A percentile compares a stretch with the other conserved stretches of the same genome.
Evolutionary conservation across 139 green algal species (phyloP).

Genomic region (Micromonas pusilla): DNA sequence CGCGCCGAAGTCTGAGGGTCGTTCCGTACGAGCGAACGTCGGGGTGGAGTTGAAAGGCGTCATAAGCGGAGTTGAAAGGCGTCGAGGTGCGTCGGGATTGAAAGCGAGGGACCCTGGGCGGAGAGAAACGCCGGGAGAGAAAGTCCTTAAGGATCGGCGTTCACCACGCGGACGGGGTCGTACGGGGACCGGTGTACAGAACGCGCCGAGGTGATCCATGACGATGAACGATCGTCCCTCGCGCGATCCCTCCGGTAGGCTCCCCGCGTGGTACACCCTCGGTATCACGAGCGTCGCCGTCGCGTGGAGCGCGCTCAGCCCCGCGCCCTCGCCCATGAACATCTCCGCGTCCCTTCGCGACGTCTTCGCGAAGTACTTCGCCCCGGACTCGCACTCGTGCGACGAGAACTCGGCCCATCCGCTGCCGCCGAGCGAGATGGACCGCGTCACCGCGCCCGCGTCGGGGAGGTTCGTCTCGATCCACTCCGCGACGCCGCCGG

Average conservation of each 20-base stretch:
- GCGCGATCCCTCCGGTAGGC: conserved; percentile 21
- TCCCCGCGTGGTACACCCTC: conserved; percentile 58
- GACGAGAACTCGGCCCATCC: conserved; percentile 55
- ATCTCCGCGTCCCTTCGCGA: conserved; percentile 50
- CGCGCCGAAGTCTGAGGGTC: conserved; percentile 59
- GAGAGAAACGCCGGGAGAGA: too few relatives aligned
- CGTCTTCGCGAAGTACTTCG: conserved; percentile 77
- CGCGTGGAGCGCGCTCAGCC: conserved; percentile 72
- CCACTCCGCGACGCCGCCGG: conserved; percentile 1
- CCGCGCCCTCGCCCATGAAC: conserved; percentile 79
- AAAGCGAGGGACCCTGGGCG: too few relatives aligned
- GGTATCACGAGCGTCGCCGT: conserved; percentile 55
- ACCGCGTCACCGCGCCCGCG: conserved; percentile 37
- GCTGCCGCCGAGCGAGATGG: conserved; percentile 40
- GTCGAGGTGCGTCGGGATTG: too few relatives aligned
- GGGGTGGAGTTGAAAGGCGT: too few relatives aligned
- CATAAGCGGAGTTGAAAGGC: too few relatives aligned
- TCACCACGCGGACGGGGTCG: too few relatives aligned
- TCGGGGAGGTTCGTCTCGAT: conserved; percentile 15
- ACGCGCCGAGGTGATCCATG: conserved; percentile 81
- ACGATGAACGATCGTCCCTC: conserved; percentile 61
- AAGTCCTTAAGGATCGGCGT: too few relatives aligned
- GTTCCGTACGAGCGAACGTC: too few relatives aligned
- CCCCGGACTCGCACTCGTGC: conserved; percentile 40
- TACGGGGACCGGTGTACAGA: too few relatives aligned